Evolutionary conservation across 257 asterid genomes (phyloP).

Genomic region (Solanum corneliomulleri): DNA sequence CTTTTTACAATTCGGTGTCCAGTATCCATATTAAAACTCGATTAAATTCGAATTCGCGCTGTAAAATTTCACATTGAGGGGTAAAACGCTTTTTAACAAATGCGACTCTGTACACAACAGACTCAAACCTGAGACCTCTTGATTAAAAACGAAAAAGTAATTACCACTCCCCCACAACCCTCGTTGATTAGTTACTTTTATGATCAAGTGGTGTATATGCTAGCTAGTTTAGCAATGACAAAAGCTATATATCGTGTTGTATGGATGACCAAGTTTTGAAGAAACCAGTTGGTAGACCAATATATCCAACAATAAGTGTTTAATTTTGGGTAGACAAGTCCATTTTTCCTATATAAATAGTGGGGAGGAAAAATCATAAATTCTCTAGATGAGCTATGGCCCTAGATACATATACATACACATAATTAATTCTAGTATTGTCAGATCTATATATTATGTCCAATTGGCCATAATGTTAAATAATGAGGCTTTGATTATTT

Average conservation of each 20-base stretch:
- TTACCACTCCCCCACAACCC: no score
- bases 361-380: background rate
- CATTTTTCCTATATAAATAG: background rate
- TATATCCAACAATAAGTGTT: background rate
- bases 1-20: no score
- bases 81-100: no score
- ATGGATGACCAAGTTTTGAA: background rate
- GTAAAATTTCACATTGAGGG: accelerated
- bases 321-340: background rate
- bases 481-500: background rate
- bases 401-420: background rate
- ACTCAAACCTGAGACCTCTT: no score
- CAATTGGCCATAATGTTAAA: background rate
- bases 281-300: background rate
- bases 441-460: background rate
- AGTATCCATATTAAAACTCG: accelerated
- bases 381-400: background rate
- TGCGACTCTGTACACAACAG: no score
- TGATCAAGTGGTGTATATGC: background rate
- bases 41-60: no score
- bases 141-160: no score
- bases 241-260: background rate
- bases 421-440: background rate
- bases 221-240: background rate
- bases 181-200: no score